A percentile compares a stretch with the other conserved stretches of the same genome.
These are phyloP conservation scores for Carex sylvatica DNA, from an alignment of 202 grass and related monocot genomes.

Conservation along the genomic window DNA sequence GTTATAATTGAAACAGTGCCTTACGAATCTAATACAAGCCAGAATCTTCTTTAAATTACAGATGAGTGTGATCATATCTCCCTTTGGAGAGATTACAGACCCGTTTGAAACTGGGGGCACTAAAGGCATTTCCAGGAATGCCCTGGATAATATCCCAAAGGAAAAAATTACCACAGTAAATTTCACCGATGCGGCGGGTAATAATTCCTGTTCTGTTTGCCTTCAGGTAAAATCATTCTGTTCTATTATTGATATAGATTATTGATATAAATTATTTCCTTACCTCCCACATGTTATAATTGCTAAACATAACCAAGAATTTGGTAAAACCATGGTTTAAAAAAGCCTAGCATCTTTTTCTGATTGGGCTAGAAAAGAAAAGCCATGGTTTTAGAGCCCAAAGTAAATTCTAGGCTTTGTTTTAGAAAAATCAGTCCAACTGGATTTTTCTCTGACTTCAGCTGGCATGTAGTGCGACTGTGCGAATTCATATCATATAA, in stretches of 20 bases:
- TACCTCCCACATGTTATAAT: background rate
- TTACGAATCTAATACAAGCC: slow-evolving; percentile 7
- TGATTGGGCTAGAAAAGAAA: background rate
- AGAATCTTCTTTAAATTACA: slow-evolving; percentile 32
- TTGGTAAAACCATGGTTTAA: background rate
- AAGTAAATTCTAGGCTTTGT: background rate
- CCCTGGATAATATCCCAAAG: slow-evolving; percentile 54
- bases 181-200: slow-evolving; percentile 36
- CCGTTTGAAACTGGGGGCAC: slow-evolving; percentile 56
- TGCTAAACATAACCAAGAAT: background rate
- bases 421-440: background rate
- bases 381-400: too few relatives aligned
- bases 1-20: background rate
- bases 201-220: slow-evolving; percentile 65
- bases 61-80: slow-evolving; percentile 62
- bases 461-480: background rate
- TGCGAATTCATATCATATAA: too few relatives aligned
- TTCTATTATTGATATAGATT: background rate
- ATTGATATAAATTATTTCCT: too few relatives aligned
- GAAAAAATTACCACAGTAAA: slow-evolving; percentile 36
- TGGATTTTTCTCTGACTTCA: background rate
- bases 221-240: slow-evolving; percentile 51
- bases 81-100: slow-evolving; percentile 63
- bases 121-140: slow-evolving; percentile 48
- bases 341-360: background rate